Evolutionary conservation across 768 basidiomycete species (phyloP), one percentile per base, ranked within the genome.

Genomic region (Rhizopogon vinicolor): DNA sequence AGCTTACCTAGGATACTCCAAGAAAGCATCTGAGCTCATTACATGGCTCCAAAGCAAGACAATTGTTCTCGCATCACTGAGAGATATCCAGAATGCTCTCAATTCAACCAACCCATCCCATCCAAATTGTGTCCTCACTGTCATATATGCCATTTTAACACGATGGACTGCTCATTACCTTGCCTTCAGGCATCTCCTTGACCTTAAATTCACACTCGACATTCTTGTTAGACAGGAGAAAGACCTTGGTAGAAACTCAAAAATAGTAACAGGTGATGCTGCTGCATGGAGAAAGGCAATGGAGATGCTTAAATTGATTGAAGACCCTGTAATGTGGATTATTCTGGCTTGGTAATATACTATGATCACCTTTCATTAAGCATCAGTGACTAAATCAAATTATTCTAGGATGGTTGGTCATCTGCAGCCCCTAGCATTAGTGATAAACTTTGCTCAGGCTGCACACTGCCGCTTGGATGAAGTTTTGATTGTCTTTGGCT

Each of bases 21-120:
- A 63, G 0, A 42, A 60, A n/a, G 71, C 68, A 13, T 57, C 62
- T 14, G 60, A 74, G 9, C 60, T 74, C 2, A 75, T 74, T 40
- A 66, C 65, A 12, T 75, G 72, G 74, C 58, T 74, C 12, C 58
- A 61, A 3, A 68, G 68, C 57, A 71, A 72, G 46, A 73, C 70
- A 9, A 33, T 44, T 14, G 48, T 74, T 9, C 63, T 75, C 18
- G 70, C 57, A 1, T 41, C 71, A 14, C 56, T 71, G n/a, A 55
- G 61, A 12, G 53, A 69, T 10, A 57, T 60, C 9, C 64, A 67
- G 39, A 35, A 12, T 13, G 35, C 42, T 16, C 22, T 53, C 19
- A 53, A 45, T 45, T 29, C 16, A n/a, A 44, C 13, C 16, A 39
- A 42, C 28, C 37, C 40, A 13, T 43, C 52, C 25, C 4, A 6